Conservation (phyloP, 108 stramenopile species). For the Fragilariopsis cylindrus region DNA sequence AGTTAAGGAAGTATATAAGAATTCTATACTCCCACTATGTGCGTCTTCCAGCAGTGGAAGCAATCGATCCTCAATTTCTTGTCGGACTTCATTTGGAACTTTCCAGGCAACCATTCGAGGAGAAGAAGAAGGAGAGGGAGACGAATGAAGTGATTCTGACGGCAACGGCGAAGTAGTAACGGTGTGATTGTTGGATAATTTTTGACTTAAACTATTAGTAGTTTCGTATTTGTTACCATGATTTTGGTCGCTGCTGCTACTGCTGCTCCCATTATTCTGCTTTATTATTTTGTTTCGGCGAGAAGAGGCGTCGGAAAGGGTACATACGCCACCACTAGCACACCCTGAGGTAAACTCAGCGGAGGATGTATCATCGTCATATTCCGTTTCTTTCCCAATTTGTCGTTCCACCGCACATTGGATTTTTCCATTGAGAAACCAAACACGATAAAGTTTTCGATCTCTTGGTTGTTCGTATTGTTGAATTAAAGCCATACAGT, state of each 20-base stretch:
- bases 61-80: conserved; percentile 36
- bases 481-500: conserved; percentile 30
- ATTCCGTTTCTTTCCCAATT: neutral
- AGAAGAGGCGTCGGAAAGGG: too few species aligned
- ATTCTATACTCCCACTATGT: conserved; percentile 48
- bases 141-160: neutral
- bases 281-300: neutral
- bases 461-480: conserved; percentile 32
- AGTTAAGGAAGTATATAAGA: conserved; percentile 5
- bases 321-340: conserved; percentile 12
- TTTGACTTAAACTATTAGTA: conserved; percentile 2
- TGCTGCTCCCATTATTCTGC: neutral
- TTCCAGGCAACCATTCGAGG: conserved; percentile 18
- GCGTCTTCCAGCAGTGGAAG: conserved; percentile 31
- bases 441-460: conserved; percentile 40
- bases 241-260: neutral
- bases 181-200: too few species aligned
- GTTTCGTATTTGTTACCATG: neutral
- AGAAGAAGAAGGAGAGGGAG: neutral
- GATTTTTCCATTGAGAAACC: conserved; percentile 45
- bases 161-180: too few species aligned
- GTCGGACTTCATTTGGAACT: conserved; percentile 31
- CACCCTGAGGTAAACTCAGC: conserved; percentile 35
- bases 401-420: conserved; percentile 44
- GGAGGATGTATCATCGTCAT: conserved; percentile 1